Base-by-base conservation (phyloP, 164 flowering plant species). In the Magnolia kwangsiensis region DNA sequence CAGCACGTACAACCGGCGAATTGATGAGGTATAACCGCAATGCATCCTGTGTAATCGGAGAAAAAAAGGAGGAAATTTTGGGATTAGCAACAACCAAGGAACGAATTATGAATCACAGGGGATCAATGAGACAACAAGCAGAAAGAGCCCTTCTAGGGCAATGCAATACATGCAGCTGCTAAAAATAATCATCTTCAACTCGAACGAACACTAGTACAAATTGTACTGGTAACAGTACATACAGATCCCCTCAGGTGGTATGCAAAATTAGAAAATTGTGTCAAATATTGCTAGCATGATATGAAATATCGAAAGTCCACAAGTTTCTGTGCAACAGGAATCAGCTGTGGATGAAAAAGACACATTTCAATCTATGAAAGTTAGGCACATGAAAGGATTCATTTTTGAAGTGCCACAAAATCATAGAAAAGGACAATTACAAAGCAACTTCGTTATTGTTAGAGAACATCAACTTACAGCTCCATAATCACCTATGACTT, bases 1-100 rank as follows among this genome's bases (percentile, higher is more conserved):
- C 99, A 4, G 97, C 99, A 78, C 99, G 99, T 71, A 96, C 99
- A 82, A 96, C 98, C 51, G 99, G 99, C 63, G 99, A 96, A 77
- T 96, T 92, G 69, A 96, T 92, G 67, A 96, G 85, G 88, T 96
- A 96, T 64, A 96, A 81, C 19, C 99, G 82, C 74, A 96, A 80
- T 13, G 99, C 98, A 86, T 96, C 98, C 97, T 94, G 85, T 51
- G 74, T 10, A 80, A 72, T 0, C 69, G 31, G 31, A 11, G 63
- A 29, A 63, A 8, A 24, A 51, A 14, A 45, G 64, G 8, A 8
- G 3, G 45, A 9, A 55, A 16, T 6, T 65, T 13, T 9, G 68
- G 68, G 27, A 65, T 24, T 11, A 21, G 24, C 27, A 65, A 37
- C 45, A 65, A 23, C 29, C 16, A 65, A 14, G 16, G 24, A 11